Evolutionary conservation across 2,329 filamentous ascomycete species (phyloP).

Genomic region (Neopestalotiopsis rosae): DNA sequence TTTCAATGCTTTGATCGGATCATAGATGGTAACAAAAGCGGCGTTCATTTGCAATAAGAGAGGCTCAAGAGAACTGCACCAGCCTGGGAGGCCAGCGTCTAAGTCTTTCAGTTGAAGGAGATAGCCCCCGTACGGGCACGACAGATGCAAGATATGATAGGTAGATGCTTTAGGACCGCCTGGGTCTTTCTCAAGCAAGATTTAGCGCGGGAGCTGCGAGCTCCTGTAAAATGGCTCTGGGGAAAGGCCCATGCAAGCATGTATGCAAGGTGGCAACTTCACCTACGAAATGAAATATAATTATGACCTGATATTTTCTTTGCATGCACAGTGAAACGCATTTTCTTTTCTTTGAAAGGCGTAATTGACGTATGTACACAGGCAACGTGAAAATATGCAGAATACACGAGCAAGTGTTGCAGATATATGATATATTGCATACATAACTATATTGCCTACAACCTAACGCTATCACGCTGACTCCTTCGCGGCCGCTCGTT

Average conservation of each 20-base stretch:
- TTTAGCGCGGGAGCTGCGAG: neutral
- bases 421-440: neutral
- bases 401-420: too few relatives aligned
- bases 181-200: neutral
- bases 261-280: neutral
- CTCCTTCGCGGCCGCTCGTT: neutral
- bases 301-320: neutral
- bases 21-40: neutral
- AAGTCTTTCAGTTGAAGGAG: neutral
- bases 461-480: neutral
- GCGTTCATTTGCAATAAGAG: conserved; percentile 16
- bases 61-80: neutral
- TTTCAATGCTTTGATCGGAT: neutral
- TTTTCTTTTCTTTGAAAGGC: neutral
- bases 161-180: neutral
- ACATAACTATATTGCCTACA: neutral
- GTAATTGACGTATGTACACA: too few relatives aligned
- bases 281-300: neutral
- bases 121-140: neutral
- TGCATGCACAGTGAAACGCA: neutral
- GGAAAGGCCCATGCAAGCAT: neutral
- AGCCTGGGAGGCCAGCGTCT: neutral
- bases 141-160: neutral
- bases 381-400: too few relatives aligned
- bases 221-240: neutral